Evolutionary conservation across 768 basidiomycete genomes (phyloP).

Genomic region (Lactifluus echinatus): DNA sequence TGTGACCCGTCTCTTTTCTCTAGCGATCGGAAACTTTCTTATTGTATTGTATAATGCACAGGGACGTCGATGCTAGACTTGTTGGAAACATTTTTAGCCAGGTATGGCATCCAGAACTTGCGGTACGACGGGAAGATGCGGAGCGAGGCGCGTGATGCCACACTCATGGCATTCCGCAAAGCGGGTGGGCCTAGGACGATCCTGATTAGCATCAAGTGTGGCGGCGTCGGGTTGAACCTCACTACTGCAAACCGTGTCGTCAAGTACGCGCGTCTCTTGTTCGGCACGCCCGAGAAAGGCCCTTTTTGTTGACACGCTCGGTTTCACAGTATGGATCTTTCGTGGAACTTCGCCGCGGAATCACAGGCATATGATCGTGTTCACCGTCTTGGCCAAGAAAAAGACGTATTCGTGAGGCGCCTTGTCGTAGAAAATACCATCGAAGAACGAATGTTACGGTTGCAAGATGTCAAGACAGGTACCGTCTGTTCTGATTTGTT

Average conservation of each 20-base stretch:
- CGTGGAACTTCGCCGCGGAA: constrained; percentile 68
- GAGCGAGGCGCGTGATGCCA: constrained; percentile 39
- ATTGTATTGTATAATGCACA: constrained; percentile 25
- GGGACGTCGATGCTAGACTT: constrained; percentile 71
- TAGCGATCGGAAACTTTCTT: not conserved
- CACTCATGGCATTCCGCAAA: constrained; percentile 46
- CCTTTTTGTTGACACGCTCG: not conserved
- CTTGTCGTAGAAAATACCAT: constrained; percentile 59
- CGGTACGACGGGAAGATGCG: constrained; percentile 69
- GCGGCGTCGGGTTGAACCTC: constrained; percentile 61
- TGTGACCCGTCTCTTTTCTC: constrained; percentile 30
- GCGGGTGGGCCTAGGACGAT: constrained; percentile 52
- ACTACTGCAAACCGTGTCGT: constrained; percentile 61
- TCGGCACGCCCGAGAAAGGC: not conserved
- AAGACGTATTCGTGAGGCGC: constrained; percentile 58
- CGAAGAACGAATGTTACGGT: constrained; percentile 65
- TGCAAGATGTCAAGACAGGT: constrained; percentile 63
- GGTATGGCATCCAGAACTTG: constrained; percentile 48
- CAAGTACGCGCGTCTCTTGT: constrained; percentile 36
- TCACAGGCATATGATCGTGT: constrained; percentile 55
- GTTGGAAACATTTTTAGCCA: constrained; percentile 48
- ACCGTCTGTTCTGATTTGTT: constrained; percentile 11
- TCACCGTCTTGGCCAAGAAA: constrained; percentile 64
- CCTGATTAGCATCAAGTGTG: constrained; percentile 59
- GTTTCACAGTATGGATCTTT: constrained; percentile 50